These are phyloP conservation scores for Astragalus glycyphyllos DNA, from an alignment of 306 rosid genomes.

Conservation along the genomic window DNA sequence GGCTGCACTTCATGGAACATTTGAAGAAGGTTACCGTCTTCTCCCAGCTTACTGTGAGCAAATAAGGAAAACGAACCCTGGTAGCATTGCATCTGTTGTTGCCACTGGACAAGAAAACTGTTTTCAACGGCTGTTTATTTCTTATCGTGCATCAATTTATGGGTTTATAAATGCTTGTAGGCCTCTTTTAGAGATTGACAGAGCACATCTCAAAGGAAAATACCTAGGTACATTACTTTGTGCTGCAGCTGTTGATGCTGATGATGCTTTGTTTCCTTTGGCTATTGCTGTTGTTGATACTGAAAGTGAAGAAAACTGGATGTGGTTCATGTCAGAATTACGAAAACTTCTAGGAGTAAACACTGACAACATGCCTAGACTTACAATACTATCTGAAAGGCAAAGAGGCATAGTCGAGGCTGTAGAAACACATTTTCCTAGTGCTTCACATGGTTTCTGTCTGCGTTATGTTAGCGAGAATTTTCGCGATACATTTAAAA, in stretches of 20 bases:
- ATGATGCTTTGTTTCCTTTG: slow-evolving; percentile 83
- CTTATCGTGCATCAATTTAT: slow-evolving; percentile 88
- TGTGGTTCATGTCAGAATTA: slow-evolving; percentile 99
- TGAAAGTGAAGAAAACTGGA: slow-evolving; percentile 97
- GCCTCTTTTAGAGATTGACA: slow-evolving; percentile 95
- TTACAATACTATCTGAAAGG: slow-evolving; percentile 92
- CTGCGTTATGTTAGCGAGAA: slow-evolving; percentile 88
- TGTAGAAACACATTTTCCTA: slow-evolving; percentile 93
- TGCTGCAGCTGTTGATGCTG: slow-evolving; percentile 96
- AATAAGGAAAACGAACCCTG: slow-evolving; percentile 85
- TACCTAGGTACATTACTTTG: slow-evolving; percentile 85
- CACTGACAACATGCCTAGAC: slow-evolving; percentile 96
- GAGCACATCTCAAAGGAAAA: slow-evolving; percentile 91
- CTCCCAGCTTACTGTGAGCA: slow-evolving; percentile 97
- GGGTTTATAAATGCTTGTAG: slow-evolving; percentile 97
- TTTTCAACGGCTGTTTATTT: slow-evolving; percentile 85
- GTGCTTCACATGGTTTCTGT: slow-evolving; percentile 92
- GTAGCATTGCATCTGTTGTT: slow-evolving; percentile 94
- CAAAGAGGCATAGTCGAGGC: slow-evolving; percentile 84
- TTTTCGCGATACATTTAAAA: slow-evolving; percentile 94
- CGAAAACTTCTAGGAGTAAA: slow-evolving; percentile 95
- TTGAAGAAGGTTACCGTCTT: slow-evolving; percentile 91
- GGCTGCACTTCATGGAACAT: slow-evolving; percentile 99
- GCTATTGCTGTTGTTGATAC: slow-evolving; percentile 90
- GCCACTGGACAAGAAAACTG: slow-evolving; percentile 93